phyloP scores from a whole-genome alignment of 306 rosid species.

The Citrullus amarus region DNA sequence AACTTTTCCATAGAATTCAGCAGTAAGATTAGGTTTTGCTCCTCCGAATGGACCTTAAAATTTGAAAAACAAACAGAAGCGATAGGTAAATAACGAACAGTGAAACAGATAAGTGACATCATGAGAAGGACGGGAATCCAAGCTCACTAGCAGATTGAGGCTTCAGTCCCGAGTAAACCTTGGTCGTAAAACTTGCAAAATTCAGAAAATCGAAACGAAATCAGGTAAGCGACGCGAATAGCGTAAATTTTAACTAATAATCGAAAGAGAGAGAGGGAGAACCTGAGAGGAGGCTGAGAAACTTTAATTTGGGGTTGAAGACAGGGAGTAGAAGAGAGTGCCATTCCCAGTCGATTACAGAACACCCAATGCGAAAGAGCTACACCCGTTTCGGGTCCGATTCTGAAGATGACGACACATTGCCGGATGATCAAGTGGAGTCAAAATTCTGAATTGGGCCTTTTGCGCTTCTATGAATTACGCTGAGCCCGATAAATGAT shows the following conservation, averaged over 20 bases:
- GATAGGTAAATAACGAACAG: background rate
- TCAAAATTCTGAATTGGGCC: background rate
- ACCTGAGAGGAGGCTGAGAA: slow-evolving; percentile 44
- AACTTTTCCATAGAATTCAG: slow-evolving; percentile 63
- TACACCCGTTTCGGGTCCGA: background rate
- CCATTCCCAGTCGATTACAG: slow-evolving; percentile 26
- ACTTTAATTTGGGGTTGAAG: slow-evolving; percentile 25
- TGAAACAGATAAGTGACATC: background rate
- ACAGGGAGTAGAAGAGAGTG: slow-evolving; percentile 39
- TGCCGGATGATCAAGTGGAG: background rate
- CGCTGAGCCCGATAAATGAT: background rate
- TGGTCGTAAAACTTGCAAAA: slow-evolving; percentile 37
- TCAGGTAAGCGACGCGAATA: background rate
- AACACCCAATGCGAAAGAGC: background rate
- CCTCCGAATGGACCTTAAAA: slow-evolving; percentile 46
- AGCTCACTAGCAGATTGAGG: slow-evolving; percentile 48
- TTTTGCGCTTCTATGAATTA: background rate
- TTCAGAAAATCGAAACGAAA: background rate
- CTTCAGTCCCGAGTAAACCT: slow-evolving; percentile 65
- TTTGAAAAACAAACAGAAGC: slow-evolving; percentile 1
- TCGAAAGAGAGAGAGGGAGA: slow-evolving; percentile 1
- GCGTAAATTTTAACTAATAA: background rate
- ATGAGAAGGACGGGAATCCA: background rate
- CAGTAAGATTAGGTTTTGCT: slow-evolving; percentile 41
- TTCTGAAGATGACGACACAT: background rate